Percentiles rank a stretch among this genome's conserved stretches.
phyloP scores from a whole-genome alignment of 352 stramenopile genomes.

The Phytopythium montanum region DNA sequence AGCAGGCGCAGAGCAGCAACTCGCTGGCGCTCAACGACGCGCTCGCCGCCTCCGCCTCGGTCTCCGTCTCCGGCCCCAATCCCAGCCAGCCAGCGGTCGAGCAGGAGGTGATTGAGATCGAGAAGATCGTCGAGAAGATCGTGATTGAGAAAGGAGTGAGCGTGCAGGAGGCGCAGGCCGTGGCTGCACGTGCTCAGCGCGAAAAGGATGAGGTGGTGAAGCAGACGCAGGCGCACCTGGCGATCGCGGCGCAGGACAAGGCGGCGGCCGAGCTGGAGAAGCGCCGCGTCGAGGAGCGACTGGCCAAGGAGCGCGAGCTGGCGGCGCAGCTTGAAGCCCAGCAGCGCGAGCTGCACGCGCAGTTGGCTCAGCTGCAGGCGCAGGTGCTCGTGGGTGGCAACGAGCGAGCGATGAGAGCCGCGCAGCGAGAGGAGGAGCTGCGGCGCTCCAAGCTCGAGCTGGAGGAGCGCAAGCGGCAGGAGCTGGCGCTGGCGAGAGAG shows the following conservation, averaged over 20 bases:
- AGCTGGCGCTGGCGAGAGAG: slow-evolving; percentile 86
- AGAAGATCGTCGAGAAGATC: slow-evolving; percentile 84
- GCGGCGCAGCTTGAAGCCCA: slow-evolving; percentile 62
- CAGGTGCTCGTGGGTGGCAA: slow-evolving; percentile 91
- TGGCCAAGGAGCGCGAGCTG: slow-evolving; percentile 86
- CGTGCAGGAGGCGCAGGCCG: slow-evolving; percentile 68
- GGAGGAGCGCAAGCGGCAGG: slow-evolving; percentile 85
- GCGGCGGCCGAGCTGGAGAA: slow-evolving; percentile 83
- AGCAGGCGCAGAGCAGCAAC: slow-evolving; percentile 27
- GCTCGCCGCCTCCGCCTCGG: not conserved
- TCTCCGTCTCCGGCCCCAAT: not conserved
- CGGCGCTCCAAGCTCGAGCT: slow-evolving; percentile 92
- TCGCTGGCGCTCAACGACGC: not conserved
- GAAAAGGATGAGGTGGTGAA: slow-evolving; percentile 77
- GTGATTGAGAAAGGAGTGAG: slow-evolving; percentile 84
- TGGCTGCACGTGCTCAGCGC: slow-evolving; percentile 64
- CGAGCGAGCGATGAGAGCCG: slow-evolving; percentile 92
- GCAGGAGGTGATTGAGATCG: slow-evolving; percentile 51
- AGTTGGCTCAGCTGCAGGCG: slow-evolving; percentile 90
- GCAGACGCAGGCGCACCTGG: slow-evolving; percentile 66
- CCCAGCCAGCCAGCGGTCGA: slow-evolving; percentile 1
- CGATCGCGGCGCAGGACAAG: slow-evolving; percentile 74
- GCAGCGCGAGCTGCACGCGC: slow-evolving; percentile 75
- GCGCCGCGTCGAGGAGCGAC: slow-evolving; percentile 78
- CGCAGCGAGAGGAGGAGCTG: slow-evolving; percentile 94